Evolutionary conservation across 148 eudicot genomes (phyloP), one percentile per base, ranked within the genome.

Genomic region (Rhododendron ferrugineum): DNA sequence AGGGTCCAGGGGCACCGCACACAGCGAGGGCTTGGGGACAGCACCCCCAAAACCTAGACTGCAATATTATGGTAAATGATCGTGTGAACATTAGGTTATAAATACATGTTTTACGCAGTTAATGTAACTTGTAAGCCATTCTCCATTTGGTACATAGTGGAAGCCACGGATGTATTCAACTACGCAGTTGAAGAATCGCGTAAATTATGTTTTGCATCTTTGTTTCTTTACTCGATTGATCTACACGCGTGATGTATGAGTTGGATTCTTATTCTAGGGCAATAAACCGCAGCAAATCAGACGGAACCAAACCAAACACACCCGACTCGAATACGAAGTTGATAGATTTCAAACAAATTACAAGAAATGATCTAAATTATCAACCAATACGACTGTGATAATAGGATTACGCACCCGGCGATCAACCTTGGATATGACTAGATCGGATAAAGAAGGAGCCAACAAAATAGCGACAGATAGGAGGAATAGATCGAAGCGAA

Each of bases 401-500:
- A 42, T 9, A 46, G 5, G 44, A 62, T 56, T 42, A 90, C 92
- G 50, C 87, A 96, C 99, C 88, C 91, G 91, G 79, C 99, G 98
- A 87, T 96, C 98, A 82, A 95, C 91, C 85, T 89, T 95, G 88
- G 94, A 89, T 83, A 96, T 85, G 85, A 94, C 88, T n/a, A 95
- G 97, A 93, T 94, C 99, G 90, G 99, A 92, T 28, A 83, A 73
- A 58, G 84, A 93, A 72, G 88, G 89, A 2, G 94, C 84, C 36
- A 80, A 87, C 30, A 91, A 81, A 32, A 91, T 66, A 73, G 91
- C 86, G 60, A 88, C 42, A 64, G 87, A 5, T 72, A 92, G 56
- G 11, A 89, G 14, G 4, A 87, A 81, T 14, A 90, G 89, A 89
- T 89, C 88, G 81, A 88, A 81, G 36, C 92, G 90, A 82, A 90